Conservation (phyloP, 1,284 basidiomycete genomes). For the Violaceomyces palustris region DNA sequence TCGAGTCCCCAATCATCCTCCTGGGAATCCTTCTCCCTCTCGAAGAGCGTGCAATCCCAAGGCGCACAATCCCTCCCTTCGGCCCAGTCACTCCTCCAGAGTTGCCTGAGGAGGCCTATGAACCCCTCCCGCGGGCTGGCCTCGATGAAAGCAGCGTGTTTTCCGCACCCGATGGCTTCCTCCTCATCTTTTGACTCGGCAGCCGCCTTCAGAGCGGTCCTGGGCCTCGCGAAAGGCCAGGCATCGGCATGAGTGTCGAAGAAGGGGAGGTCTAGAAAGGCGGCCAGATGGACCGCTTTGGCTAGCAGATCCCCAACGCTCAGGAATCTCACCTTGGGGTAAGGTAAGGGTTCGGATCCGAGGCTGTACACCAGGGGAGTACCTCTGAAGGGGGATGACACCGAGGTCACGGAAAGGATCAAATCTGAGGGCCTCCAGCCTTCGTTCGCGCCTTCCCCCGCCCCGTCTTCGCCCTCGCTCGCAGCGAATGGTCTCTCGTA, state of each 20-base stretch:
- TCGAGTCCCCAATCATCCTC: constrained; percentile 15
- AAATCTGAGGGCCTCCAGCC: constrained; percentile 8
- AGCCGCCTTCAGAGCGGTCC: no score
- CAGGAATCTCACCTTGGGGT: constrained; percentile 27
- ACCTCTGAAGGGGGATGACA: constrained; percentile 28
- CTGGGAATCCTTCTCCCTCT: constrained; percentile 8
- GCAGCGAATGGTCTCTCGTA: no score
- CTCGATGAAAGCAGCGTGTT: no score
- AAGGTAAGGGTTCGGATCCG: constrained; percentile 16
- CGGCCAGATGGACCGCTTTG: constrained; percentile 29
- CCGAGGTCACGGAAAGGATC: constrained; percentile 26
- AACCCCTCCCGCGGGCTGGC: constrained; percentile 5
- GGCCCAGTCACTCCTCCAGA: constrained; percentile 32
- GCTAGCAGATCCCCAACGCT: constrained; percentile 20
- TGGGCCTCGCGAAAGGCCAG: no score
- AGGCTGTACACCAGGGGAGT: constrained; percentile 37
- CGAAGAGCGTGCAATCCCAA: constrained; percentile 33
- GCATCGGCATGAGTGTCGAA: constrained; percentile 31
- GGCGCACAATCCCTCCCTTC: constrained; percentile 28
- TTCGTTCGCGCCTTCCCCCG: neutral
- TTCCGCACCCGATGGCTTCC: no score
- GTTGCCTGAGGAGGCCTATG: constrained; percentile 11
- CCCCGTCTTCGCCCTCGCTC: neutral
- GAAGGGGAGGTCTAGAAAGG: constrained; percentile 17
- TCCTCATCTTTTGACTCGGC: no score